Evolutionary conservation across 192 early-diverging fungal species (phyloP).

Genomic region (Mortierella alpina): DNA sequence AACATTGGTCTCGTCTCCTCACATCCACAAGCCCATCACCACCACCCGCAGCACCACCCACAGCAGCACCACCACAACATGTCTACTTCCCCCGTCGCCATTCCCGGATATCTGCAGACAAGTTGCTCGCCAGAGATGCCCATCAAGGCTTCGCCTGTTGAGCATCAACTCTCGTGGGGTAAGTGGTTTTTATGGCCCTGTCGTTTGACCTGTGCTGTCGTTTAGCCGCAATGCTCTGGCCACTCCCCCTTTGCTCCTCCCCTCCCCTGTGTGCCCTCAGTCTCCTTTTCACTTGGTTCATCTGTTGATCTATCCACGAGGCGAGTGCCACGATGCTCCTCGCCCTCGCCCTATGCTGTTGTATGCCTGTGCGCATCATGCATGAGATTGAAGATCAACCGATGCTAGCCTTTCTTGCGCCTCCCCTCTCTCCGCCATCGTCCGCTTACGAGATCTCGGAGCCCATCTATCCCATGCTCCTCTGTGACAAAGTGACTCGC

Average conservation of each 20-base stretch:
- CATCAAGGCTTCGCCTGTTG: constrained; percentile 47
- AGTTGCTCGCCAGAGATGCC: constrained; percentile 51
- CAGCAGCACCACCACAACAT: constrained; percentile 16
- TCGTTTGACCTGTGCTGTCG: neutral
- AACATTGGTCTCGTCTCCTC: constrained; percentile 14
- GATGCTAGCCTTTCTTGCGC: neutral
- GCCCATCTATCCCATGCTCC: neutral
- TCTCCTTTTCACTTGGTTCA: neutral
- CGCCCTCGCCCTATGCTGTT: no score
- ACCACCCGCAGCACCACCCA: neutral
- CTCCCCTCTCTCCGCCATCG: neutral
- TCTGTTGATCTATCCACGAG: neutral
- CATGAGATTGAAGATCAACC: neutral
- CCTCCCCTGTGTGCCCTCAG: neutral
- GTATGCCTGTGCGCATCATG: neutral
- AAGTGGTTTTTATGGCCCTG: constrained; percentile 6
- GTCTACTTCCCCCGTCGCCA: constrained; percentile 15
- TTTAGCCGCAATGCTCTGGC: neutral
- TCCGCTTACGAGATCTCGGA: neutral
- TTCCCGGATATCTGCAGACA: constrained; percentile 25
- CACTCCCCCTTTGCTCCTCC: neutral
- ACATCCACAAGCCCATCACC: constrained; percentile 2
- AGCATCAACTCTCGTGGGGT: constrained; percentile 49
- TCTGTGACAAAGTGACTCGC: no score
- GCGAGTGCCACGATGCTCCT: neutral